A percentile compares a stretch with the other conserved stretches of the same genome.
Evolutionary conservation across 768 basidiomycete species (phyloP).

Genomic region (Termitomyces sp.): DNA sequence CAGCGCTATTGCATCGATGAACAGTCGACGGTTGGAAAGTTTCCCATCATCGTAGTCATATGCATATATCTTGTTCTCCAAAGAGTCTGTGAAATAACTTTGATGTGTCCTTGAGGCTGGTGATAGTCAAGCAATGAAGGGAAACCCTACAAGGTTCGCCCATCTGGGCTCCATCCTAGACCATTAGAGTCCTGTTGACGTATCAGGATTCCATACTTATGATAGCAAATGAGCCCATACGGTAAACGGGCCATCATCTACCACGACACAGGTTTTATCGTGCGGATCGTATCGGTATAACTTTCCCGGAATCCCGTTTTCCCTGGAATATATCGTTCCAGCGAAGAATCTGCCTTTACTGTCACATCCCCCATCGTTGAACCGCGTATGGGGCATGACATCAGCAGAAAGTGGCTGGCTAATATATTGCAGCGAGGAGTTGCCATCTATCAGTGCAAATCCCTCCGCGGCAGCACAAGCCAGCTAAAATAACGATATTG

Average conservation of each 20-base stretch:
- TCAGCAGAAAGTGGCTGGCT: slow-evolving; percentile 42
- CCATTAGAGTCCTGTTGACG: slow-evolving; percentile 55
- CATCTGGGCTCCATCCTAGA: slow-evolving; percentile 59
- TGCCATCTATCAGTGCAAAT: slow-evolving; percentile 44
- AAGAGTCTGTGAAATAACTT: slow-evolving; percentile 70
- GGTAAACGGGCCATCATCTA: slow-evolving; percentile 64
- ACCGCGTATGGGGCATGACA: slow-evolving; percentile 42
- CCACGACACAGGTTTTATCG: slow-evolving; percentile 39
- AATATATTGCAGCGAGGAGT: slow-evolving; percentile 43
- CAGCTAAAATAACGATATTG: slow-evolving; percentile 29
- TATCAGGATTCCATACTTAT: slow-evolving; percentile 7
- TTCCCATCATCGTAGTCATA: slow-evolving; percentile 62
- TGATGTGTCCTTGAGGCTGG: slow-evolving; percentile 2
- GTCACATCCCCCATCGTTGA: slow-evolving; percentile 72
- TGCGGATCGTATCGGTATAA: slow-evolving; percentile 56
- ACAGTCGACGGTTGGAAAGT: slow-evolving; percentile 49
- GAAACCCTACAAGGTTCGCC: slow-evolving; percentile 48
- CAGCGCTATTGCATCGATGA: slow-evolving; percentile 51
- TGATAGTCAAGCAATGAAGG: slow-evolving; percentile 1
- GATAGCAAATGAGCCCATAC: slow-evolving; percentile 26
- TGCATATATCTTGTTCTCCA: slow-evolving; percentile 59
- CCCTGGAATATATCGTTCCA: slow-evolving; percentile 53
- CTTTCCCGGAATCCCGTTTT: slow-evolving; percentile 46
- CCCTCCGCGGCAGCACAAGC: slow-evolving; percentile 57
- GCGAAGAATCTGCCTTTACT: slow-evolving; percentile 59